phyloP scores from a whole-genome alignment of 345 rosid species.

The Salix dunnii region DNA sequence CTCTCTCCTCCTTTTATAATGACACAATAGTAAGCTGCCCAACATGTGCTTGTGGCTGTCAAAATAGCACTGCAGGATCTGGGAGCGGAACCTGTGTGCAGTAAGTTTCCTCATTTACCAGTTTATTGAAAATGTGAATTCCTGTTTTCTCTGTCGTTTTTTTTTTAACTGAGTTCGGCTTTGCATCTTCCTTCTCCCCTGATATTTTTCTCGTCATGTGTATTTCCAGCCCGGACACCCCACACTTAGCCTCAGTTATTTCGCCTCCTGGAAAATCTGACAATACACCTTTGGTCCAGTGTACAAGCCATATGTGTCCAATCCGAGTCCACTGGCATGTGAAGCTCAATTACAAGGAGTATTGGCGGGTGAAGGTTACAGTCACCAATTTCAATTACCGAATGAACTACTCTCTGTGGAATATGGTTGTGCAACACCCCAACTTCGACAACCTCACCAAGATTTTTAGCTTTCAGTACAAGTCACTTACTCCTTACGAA shows the following conservation, averaged over 20 bases:
- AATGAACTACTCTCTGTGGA: slow-evolving; percentile 29
- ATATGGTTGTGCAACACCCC: slow-evolving; percentile 32
- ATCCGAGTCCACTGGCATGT: slow-evolving; percentile 33
- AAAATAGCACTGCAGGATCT: slow-evolving; percentile 18
- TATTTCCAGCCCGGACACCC: slow-evolving; percentile 21
- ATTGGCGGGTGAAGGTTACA: slow-evolving; percentile 32
- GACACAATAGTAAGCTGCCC: slow-evolving; percentile 27
- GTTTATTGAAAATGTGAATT: background rate
- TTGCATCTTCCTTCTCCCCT: background rate
- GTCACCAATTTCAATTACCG: slow-evolving; percentile 29
- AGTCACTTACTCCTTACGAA: slow-evolving; percentile 29
- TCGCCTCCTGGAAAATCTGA: slow-evolving; percentile 15
- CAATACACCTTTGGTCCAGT: slow-evolving; percentile 26
- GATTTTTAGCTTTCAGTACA: slow-evolving; percentile 27
- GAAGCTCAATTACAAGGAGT: slow-evolving; percentile 29
- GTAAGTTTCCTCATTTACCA: slow-evolving; percentile 14
- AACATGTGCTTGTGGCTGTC: slow-evolving; percentile 34
- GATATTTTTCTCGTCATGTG: background rate
- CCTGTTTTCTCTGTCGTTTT: background rate
- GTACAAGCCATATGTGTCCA: slow-evolving; percentile 36
- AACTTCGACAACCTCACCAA: slow-evolving; percentile 31
- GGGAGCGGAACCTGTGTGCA: slow-evolving; percentile 20
- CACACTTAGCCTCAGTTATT: slow-evolving; percentile 30
- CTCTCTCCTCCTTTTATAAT: slow-evolving; percentile 32
- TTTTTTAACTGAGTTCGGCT: background rate